Evolutionary conservation across 768 basidiomycete species (phyloP).

Genomic region (Mycena capillaripes): DNA sequence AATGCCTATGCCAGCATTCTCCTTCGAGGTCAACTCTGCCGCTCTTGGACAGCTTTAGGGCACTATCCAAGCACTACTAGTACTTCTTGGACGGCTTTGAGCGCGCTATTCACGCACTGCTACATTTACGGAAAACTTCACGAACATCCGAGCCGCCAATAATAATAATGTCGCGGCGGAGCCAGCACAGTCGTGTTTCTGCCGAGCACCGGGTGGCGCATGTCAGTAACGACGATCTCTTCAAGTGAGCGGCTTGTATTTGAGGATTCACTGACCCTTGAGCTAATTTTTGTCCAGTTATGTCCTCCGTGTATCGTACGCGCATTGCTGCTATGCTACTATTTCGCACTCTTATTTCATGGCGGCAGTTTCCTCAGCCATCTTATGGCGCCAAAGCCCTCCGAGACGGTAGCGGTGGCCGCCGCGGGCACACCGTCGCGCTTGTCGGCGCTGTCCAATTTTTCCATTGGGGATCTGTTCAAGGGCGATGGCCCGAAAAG

Average conservation of each 20-base stretch:
- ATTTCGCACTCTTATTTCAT: conserved; percentile 18
- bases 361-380: conserved; percentile 80
- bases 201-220: conserved; percentile 68
- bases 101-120: too few relatives aligned
- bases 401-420: conserved; percentile 50
- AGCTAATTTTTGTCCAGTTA: conserved; percentile 57
- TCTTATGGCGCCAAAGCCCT: conserved; percentile 75
- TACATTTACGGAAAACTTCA: not conserved
- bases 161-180: conserved; percentile 75
- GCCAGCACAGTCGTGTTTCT: conserved; percentile 73
- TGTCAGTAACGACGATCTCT: conserved; percentile 83
- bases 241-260: conserved; percentile 69
- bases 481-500: conserved; percentile 87
- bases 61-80: too few relatives aligned
- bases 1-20: too few relatives aligned
- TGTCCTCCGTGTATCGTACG: conserved; percentile 88
- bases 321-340: conserved; percentile 39
- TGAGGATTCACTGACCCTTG: not conserved
- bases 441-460: conserved; percentile 75
- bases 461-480: conserved; percentile 84
- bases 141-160: conserved; percentile 21
- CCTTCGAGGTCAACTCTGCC: too few relatives aligned
- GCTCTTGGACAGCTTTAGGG: too few relatives aligned
- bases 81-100: not conserved
- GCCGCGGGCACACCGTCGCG: conserved; percentile 58